Evolutionary conservation across 2,329 filamentous ascomycete genomes (phyloP), one percentile per base, ranked within the genome.

Genomic region (Didymosphaeria variabile): DNA sequence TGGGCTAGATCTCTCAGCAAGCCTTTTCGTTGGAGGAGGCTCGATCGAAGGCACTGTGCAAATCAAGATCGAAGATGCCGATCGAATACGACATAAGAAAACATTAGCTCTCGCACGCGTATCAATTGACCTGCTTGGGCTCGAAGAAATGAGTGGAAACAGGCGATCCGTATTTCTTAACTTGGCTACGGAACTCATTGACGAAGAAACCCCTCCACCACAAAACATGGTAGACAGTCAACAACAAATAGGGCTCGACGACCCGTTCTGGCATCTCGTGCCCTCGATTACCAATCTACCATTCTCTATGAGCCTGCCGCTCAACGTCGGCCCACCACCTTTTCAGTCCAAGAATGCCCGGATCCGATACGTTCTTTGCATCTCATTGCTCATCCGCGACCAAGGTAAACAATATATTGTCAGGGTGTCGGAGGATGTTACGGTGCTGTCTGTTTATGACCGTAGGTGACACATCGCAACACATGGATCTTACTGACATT

Each of bases 11-110:
- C 73, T 84, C 26, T 81, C 80, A 32, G 82, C 83, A 19, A 79
- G 84, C 5, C 70, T 86, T 9, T 86, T 85, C 60, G 83, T 86
- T n/a, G 85, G 85, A 19, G 84, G 84, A 31, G 83, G 84, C 9
- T 85, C 81, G 12, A 78, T 86, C 15, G 84, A 86, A 73, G 85
- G 85, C 21, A 78, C 79, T 57, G 76, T 84, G 13, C 79, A 80
- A 55, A 74, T 86, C 52, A 79, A 75, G 7, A 75, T 86, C 38
- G 82, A 85, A 57, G 81, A 83, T 63, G 78, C 79, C 51, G 79
- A 83, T 57, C 75, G 79, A 58, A 70, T 78, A 61, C 74, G 80
- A 59, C 79, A 81, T 59, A 79, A 79, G 64, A 75, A 77, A 57
- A 77, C 77, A 40, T 67, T 87, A 29, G 80, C 80, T 42, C 79